phyloP scores from a whole-genome alignment of 2,329 filamentous ascomycete species.

The Sporothrix brunneoviolacea region DNA sequence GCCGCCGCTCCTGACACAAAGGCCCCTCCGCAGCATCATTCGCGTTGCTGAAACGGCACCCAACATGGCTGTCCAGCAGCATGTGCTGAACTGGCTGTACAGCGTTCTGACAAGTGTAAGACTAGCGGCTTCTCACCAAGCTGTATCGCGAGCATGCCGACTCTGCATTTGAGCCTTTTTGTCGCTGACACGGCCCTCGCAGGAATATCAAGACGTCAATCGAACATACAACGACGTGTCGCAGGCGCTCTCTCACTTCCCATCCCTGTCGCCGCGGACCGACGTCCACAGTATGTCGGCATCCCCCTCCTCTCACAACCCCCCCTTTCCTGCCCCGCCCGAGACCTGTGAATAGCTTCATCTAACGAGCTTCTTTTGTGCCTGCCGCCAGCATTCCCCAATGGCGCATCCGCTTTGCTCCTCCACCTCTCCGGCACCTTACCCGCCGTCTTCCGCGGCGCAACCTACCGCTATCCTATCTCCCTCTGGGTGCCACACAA shows the following conservation, averaged over 20 bases:
- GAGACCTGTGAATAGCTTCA: no score
- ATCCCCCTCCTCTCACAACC: no score
- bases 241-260: constrained; percentile 69
- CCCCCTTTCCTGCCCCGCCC: constrained; percentile 8
- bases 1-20: neutral
- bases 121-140: no score
- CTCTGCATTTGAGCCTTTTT: no score
- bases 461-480: constrained; percentile 83
- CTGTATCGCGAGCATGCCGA: no score
- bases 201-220: constrained; percentile 93
- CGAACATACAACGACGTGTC: constrained; percentile 89
- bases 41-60: neutral
- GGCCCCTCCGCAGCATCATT: neutral
- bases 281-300: constrained; percentile 85
- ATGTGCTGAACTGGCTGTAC: constrained; percentile 91
- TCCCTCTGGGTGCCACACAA: constrained; percentile 88
- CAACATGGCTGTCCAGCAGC: constrained; percentile 70
- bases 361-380: no score
- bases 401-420: constrained; percentile 78
- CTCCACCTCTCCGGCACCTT: constrained; percentile 81
- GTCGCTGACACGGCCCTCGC: constrained; percentile 15
- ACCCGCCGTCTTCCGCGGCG: constrained; percentile 84
- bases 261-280: constrained; percentile 75
- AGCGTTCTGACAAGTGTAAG: constrained; percentile 74
- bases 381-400: constrained; percentile 83